phyloP scores from a whole-genome alignment of 129 eudicot genomes.

The Arctium minus region DNA sequence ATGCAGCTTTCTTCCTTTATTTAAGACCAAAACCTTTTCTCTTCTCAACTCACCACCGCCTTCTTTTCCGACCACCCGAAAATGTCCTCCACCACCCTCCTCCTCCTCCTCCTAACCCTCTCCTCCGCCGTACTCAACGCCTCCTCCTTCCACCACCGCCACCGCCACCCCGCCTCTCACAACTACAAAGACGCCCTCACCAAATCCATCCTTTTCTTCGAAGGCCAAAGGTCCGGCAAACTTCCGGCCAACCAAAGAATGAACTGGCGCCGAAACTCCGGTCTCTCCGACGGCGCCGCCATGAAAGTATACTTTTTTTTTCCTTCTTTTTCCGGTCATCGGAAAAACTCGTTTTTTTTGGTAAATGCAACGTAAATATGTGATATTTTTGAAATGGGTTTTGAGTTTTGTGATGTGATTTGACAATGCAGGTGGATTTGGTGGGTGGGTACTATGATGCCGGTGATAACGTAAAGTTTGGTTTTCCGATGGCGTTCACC shows the following conservation, averaged over 20 bases:
- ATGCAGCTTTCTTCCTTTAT: not conserved
- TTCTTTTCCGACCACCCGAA: not conserved
- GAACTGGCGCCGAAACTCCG: conserved; percentile 53
- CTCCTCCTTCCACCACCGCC: conserved; percentile 22
- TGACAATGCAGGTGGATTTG: conserved; percentile 51
- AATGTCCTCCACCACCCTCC: conserved; percentile 13
- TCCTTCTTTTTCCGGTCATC: not conserved
- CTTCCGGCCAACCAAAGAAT: conserved; percentile 53
- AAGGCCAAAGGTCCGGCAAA: conserved; percentile 63
- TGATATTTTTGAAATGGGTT: not conserved
- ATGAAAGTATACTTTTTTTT: conserved; percentile 23
- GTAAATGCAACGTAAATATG: not conserved
- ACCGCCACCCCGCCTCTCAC: conserved; percentile 21
- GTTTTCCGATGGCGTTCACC: conserved; percentile 66
- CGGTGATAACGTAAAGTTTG: conserved; percentile 56
- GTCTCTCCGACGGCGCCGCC: conserved; percentile 45
- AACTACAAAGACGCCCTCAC: conserved; percentile 57
- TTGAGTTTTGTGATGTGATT: not conserved
- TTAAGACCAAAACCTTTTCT: not conserved
- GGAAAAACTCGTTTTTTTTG: not conserved
- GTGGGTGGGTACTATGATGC: conserved; percentile 68
- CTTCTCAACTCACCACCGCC: not conserved
- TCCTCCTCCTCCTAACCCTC: not conserved
- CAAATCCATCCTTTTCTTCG: conserved; percentile 52
- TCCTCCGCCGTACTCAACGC: not conserved